Evolutionary conservation across 768 basidiomycete genomes (phyloP), one percentile per base, ranked within the genome.

Genomic region (Lactarius sp.): DNA sequence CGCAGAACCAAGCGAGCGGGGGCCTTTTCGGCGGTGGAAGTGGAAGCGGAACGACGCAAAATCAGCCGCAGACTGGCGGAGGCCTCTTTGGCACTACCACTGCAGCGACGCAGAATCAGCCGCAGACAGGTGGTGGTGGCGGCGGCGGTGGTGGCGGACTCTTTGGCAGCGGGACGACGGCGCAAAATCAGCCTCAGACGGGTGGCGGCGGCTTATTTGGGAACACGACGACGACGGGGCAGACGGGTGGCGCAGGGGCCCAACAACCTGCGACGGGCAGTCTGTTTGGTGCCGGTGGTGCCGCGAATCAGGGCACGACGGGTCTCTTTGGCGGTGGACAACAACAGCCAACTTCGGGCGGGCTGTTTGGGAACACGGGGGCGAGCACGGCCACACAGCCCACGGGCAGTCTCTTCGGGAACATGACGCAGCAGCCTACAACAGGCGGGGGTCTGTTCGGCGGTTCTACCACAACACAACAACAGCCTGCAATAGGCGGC

Each of bases 161-260:
- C 37, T 64, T 64, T 27, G 62, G 44, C 27, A n/a, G 18, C 18
- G 62, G 66, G n/a, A 12, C 59, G 16, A 37, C 56, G 36, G 31
- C 42, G 34, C 50, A 55, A 36, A 57, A 33, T 12, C 67, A 59
- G 49, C 62, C 62, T 44, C 56, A 54, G 50, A 41, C 69, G 4
- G 65, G 72, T 18, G 70, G 72, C 12, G 70, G 73, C 9, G 71
- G 75, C 7, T 57, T 75, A 62, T 75, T 74, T 61, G 73, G 74
- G 9, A 71, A 46, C 53, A 65, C 70, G 14, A 52, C 50, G 49
- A 56, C 27, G 16, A 20, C 59, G 6, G 49, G 49, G 10, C 58
- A 65, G n/a, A 62, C 64, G 51, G 41, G 58, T 6, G 56, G 59
- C 9, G 31, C 34, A 18, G 59, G 52, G 39, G 20, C 52, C 27